Conservation (phyloP, 345 rosid species). For the Microthlaspi erraticum region DNA sequence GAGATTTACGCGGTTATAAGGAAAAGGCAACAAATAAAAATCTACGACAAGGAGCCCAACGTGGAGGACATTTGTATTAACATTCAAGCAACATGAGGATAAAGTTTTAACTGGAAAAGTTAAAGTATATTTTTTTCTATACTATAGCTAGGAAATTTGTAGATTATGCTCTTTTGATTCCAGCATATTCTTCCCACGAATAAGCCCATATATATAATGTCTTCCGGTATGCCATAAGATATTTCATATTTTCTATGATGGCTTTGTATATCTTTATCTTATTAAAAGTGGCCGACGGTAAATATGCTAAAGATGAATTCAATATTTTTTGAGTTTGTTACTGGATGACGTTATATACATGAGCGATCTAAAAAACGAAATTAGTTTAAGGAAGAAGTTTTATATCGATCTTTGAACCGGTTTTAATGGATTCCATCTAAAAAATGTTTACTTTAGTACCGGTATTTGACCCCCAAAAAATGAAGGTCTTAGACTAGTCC, state of each 20-base stretch:
- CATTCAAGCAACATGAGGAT: conserved; percentile 22
- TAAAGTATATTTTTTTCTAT: not conserved
- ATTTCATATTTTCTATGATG: not conserved
- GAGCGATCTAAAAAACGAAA: not conserved
- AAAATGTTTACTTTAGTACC: not conserved
- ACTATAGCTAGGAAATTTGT: not conserved
- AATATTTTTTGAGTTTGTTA: not conserved
- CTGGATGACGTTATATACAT: not conserved
- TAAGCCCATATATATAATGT: conserved; percentile 16
- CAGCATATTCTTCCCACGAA: conserved; percentile 39
- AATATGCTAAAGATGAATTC: not conserved
- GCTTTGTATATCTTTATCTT: not conserved
- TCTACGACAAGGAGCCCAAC: conserved; percentile 25
- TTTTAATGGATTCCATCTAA: not conserved
- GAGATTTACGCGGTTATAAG: not conserved
- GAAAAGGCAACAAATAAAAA: conserved; percentile 11
- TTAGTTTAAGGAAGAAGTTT: not conserved
- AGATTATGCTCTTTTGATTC: conserved; percentile 35
- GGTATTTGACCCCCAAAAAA: too few species aligned
- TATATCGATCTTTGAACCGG: not conserved
- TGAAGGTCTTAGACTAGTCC: conserved; percentile 4
- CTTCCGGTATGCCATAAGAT: conserved; percentile 15
- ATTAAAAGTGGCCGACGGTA: conserved; percentile 37
- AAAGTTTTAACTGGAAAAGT: conserved; percentile 8
- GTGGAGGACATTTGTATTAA: conserved; percentile 25